Base-by-base conservation (phyloP, 441 rosid genomes). In the Aquilaria agallochum region DNA sequence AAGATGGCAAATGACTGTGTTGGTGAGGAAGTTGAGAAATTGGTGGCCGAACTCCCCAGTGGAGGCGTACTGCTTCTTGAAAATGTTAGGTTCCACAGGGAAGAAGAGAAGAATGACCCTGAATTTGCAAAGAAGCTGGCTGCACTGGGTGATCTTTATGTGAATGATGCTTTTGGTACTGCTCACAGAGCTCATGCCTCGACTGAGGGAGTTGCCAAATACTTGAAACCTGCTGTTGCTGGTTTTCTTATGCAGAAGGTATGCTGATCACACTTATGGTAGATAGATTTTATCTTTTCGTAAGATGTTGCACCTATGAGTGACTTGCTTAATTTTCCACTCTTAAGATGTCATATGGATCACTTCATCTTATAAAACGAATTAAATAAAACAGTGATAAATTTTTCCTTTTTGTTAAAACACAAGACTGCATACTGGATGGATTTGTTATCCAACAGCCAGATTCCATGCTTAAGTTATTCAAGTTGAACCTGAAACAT, bases 151-250 rank as follows among this genome's bases (percentile, higher is more conserved):
- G 97, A 91, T 69, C 65, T 94, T 27, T 94, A 89, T 56, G 99
- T 91, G 8, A 94, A 94, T 55, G 99, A 94, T 74, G 99, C 99
- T 1, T 94, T 94, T 3, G 99, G 97, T 51, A 86, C 89, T 55
- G 99, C 99, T 55, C 99, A 94, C 40, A 80, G 97, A 73, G 96
- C 99, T 30, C 97, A 90, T 81, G 98, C 99, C 72, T 94, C 99
- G 47, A 91, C 99, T 0, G 97, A 91, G 64, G 99, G 99, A 13
- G 97, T 83, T 15, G 80, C 99, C n/a, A 95, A 91, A 42, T 89
- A 55, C 76, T 74, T 91, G 82, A 94, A 91, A 75, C 99, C 96
- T 56, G 77, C 99, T 3, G 99, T 94, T 69, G 96, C 97, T 66
- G 99, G 99, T 67, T 94, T 89, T 74, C 97, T 94, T 53, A 83